Base-by-base conservation (phyloP, 805 yeast genomes). In the Candida gorgasii region DNA sequence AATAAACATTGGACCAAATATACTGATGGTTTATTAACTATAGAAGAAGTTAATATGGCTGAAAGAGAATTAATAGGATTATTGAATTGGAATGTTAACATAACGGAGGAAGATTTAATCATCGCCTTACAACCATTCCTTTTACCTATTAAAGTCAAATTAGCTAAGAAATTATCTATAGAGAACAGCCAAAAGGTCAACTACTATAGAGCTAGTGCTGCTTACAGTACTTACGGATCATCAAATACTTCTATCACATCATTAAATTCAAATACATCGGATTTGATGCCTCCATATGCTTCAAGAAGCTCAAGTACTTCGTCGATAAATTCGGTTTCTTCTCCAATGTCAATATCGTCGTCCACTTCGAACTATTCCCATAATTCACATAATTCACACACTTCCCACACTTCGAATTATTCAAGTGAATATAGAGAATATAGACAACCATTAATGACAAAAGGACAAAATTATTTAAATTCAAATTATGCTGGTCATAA, bases 1-100 rank as follows among this genome's bases (percentile, higher is more conserved):
- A 92, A 92, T 68, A 90, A 86, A 67, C 97, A 93, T 69, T 92
- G 99, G 99, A 84, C 96, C 4, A 76, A 80, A 46, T 90, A 92
- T 70, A 90, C 98, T 3, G 83, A 84, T 59, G 97, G 97, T 0
- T 72, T 93, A 32, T 76, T 92, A 46, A 60, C 82, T 8, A 68
- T 86, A 28, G 73, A 73, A 16, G 98, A 92, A 57, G 89, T 93
- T 41, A 93, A 92, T 64, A 81, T 89, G 50, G 86, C 95, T 56
- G 99, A 92, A 67, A 76, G 90, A 51, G 98, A 92, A 66, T 71
- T 93, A 54, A 79, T 92, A 37, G 79, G 77, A 38, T 80, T 88
- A 48, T 75, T 92, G 44, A 84, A 88, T 54, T 92, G 98, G 98
- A 82, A 88, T 55, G 72, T 93, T 36, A 72, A 78, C 18, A 81